These are phyloP conservation scores for Citrus medica DNA, from an alignment of 345 rosid genomes.

Conservation along the genomic window DNA sequence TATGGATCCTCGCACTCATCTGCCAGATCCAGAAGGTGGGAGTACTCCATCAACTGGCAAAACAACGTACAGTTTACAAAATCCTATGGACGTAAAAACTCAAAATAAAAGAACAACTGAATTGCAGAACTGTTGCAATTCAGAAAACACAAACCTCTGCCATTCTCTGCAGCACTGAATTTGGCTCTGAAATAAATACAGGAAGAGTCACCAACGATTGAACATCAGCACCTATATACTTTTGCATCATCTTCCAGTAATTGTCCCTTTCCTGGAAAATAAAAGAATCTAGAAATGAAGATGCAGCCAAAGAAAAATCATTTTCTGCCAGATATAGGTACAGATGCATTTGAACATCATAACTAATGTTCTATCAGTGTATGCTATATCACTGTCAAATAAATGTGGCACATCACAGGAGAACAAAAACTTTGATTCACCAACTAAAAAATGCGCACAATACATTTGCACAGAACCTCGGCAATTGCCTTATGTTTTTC, in stretches of 20 bases:
- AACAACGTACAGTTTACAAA: constrained; percentile 13
- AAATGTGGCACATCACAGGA: neutral
- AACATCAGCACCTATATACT: constrained; percentile 85
- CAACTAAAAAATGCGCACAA: neutral
- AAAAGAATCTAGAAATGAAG: constrained; percentile 11
- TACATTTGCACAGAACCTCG: neutral
- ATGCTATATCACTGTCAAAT: neutral
- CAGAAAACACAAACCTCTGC: constrained; percentile 72
- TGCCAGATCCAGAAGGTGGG: constrained; percentile 81
- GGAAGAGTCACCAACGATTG: constrained; percentile 99
- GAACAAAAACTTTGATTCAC: neutral
- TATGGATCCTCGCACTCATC: constrained; percentile 93
- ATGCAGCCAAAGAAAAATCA: neutral
- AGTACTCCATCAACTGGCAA: constrained; percentile 91
- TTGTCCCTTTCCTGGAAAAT: constrained; percentile 75
- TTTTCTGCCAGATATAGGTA: neutral
- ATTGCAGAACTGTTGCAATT: neutral
- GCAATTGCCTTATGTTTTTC: neutral
- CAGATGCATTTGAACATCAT: neutral
- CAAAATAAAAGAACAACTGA: constrained; percentile 4
- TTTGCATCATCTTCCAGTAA: constrained; percentile 99
- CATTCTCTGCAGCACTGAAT: constrained; percentile 94
- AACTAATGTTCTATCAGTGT: neutral
- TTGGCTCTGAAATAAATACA: constrained; percentile 89
- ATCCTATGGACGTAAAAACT: constrained; percentile 1